Conservation (phyloP, 768 basidiomycete species). For the Termitomyces sp. region DNA sequence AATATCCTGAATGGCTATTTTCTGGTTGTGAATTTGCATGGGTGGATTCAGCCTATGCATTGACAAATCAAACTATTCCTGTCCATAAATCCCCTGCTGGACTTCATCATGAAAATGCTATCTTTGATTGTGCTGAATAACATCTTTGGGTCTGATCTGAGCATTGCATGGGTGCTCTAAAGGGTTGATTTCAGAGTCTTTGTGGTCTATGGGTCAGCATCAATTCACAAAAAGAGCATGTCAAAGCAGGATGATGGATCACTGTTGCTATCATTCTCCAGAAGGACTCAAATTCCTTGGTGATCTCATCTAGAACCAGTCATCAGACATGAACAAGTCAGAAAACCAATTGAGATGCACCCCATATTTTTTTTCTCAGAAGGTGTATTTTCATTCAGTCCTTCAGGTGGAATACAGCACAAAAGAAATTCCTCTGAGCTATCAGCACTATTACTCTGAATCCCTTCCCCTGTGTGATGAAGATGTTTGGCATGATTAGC, state of each 20-base stretch:
- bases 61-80: neutral
- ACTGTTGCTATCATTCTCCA: neutral
- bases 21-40: neutral
- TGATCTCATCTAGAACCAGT: conserved; percentile 1
- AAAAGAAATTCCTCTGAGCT: too few species aligned
- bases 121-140: neutral
- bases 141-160: neutral
- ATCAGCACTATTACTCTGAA: too few species aligned
- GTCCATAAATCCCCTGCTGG: neutral
- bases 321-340: too few species aligned
- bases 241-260: neutral
- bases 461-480: neutral
- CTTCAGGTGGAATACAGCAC: neutral
- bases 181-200: neutral
- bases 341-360: too few species aligned
- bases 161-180: too few species aligned
- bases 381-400: neutral
- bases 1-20: conserved; percentile 5
- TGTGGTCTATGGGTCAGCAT: neutral
- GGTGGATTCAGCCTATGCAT: neutral
- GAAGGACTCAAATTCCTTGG: neutral
- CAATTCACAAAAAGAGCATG: neutral
- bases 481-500: neutral
- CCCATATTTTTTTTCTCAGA: neutral
- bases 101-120: neutral